Percentiles rank a stretch among this genome's conserved stretches.
These are phyloP conservation scores for Pinus taeda DNA, from an alignment of 75 land plant species.

Conservation along the genomic window DNA sequence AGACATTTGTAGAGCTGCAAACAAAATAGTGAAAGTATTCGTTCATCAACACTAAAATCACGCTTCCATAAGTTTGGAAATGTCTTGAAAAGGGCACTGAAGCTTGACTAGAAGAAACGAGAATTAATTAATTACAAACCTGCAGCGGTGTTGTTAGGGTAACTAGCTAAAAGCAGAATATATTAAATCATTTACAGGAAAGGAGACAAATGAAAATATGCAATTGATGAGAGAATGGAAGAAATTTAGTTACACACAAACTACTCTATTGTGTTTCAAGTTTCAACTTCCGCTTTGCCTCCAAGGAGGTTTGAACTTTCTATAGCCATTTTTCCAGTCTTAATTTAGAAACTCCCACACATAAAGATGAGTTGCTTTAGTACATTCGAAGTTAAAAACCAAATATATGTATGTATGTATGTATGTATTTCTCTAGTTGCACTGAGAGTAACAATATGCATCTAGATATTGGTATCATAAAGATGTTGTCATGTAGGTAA, in stretches of 20 bases:
- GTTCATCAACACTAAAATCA: not conserved
- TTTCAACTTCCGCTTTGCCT: not conserved
- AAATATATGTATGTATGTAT: no score
- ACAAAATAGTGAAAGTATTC: not conserved
- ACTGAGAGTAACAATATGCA: no score
- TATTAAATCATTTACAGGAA: not conserved
- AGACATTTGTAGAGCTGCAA: constrained; percentile 83
- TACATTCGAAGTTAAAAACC: no score
- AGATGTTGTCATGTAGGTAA: no score
- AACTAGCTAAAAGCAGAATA: not conserved
- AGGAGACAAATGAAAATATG: not conserved
- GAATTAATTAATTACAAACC: not conserved
- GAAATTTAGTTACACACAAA: not conserved
- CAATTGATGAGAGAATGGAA: not conserved
- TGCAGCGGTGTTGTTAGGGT: not conserved
- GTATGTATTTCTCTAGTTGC: no score
- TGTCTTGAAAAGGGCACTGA: not conserved
- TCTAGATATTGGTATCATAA: no score
- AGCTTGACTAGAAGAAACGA: not conserved
- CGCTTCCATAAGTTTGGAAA: not conserved
- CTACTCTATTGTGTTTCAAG: not conserved
- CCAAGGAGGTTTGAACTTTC: not conserved
- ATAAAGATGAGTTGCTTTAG: no score
- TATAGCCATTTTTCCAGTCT: not conserved
- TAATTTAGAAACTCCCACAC: not conserved